phyloP scores from a whole-genome alignment of 2,329 filamentous ascomycete genomes.

The Pseudogymnoascus sp. region DNA sequence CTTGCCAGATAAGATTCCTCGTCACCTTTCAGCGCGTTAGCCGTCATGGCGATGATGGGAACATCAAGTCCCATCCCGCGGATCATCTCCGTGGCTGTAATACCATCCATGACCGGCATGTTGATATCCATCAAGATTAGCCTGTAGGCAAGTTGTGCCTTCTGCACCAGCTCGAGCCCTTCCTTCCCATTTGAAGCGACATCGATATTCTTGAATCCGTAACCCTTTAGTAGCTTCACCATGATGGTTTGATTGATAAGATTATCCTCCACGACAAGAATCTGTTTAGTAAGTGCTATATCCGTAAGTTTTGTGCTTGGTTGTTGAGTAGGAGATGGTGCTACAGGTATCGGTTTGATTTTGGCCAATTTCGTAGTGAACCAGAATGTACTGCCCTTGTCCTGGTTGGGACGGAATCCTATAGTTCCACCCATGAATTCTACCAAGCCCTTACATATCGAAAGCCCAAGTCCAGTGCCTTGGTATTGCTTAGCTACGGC shows the following conservation, averaged over 20 bases:
- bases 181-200: conserved; percentile 37
- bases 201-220: conserved; percentile 37
- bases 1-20: conserved; percentile 43
- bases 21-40: conserved; percentile 50
- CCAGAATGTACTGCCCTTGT: conserved; percentile 46
- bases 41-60: conserved; percentile 49
- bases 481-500: conserved; percentile 47
- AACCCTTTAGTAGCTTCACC: conserved; percentile 31
- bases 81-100: conserved; percentile 43
- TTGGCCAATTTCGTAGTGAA: conserved; percentile 39
- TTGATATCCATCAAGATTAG: conserved; percentile 52
- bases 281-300: conserved; percentile 34
- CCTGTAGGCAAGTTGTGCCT: conserved; percentile 36
- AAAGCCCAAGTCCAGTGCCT: conserved; percentile 49
- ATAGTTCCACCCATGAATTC: conserved; percentile 48
- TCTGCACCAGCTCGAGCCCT: conserved; percentile 35
- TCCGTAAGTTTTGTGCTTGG: conserved; percentile 28
- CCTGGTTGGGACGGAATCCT: conserved; percentile 36
- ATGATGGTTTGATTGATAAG: conserved; percentile 39
- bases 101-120: conserved; percentile 52
- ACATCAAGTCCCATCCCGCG: conserved; percentile 34
- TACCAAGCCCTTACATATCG: conserved; percentile 49
- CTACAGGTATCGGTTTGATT: conserved; percentile 18
- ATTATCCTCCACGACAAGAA: conserved; percentile 38
- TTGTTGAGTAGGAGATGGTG: conserved; percentile 20